Evolutionary conservation across 2,329 filamentous ascomycete genomes (phyloP), one percentile per base, ranked within the genome.

Genomic region (Aspergillus japonicus): DNA sequence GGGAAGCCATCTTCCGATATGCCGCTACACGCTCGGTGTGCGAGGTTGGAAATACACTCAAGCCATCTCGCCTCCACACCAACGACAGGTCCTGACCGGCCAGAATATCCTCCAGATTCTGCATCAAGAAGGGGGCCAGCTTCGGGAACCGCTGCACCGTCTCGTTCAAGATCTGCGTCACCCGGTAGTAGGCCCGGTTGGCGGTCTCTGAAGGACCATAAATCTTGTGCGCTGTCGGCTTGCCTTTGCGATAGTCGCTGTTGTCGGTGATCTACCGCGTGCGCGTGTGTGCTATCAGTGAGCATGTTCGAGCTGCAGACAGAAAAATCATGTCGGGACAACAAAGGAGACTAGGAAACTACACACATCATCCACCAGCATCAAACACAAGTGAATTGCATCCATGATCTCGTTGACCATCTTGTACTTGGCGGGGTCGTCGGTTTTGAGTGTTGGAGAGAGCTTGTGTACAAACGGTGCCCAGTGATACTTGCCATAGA

Each of bases 321-420:
- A 4, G 8, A 14, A 50, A 24, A 21, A 24, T 10, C 14, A 16
- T 23, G 2, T 23, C 23, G 23, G 23, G 23, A 54, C 26, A 14
- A 44, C 1, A 33, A 21, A 11, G 5, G 12, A n/a, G 3, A 12
- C 6, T 23, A 53, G 29, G 8, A 33, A 19, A 11, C 42, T 44
- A 31, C 61, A 23, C 56, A 68, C 66, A 59, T 68, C 66, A 24
- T 69, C 66, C 19, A 69, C 66, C 47, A 69, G 48, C 61, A 68
- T 69, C 14, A 66, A 47, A n/a, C 66, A 67, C 4, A 69, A 47
- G 33, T 69, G 67, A 12, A 69, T 67, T 0, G 60, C 62, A 47
- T 68, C 67, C 67, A 68, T 67, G n/a, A 66, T 67, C 29, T 69
- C 66, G 16, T 66, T 35, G 1, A 68, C 51, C 58, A 65, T 64